Conservation (phyloP, 2,329 filamentous ascomycete genomes). For the Karstenula rhodostoma region DNA sequence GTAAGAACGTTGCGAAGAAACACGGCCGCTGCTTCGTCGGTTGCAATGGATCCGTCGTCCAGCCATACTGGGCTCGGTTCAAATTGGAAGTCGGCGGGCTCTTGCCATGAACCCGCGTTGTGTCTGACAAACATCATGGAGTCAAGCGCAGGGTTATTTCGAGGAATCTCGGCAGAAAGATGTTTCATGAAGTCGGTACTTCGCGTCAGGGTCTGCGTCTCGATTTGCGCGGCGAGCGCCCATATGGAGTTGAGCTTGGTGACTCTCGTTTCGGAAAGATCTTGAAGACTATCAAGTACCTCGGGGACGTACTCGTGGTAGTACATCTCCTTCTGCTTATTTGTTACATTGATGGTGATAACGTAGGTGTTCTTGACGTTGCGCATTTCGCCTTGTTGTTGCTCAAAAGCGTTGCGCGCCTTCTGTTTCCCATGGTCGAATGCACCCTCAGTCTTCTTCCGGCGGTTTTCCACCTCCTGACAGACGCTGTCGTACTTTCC, state of each 20-base stretch:
- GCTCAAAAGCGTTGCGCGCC: conserved; percentile 88
- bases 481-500: conserved; percentile 91
- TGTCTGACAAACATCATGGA: conserved; percentile 98
- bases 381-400: conserved; percentile 93
- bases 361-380: conserved; percentile 99
- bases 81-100: conserved; percentile 84
- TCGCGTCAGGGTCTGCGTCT: conserved; percentile 78
- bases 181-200: conserved; percentile 77
- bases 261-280: conserved; percentile 89
- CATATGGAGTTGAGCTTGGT: conserved; percentile 85
- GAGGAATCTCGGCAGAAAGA: conserved; percentile 79
- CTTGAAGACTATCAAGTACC: conserved; percentile 86
- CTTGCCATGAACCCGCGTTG: conserved; percentile 82
- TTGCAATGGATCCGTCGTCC: conserved; percentile 86
- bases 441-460: conserved; percentile 94
- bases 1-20: conserved; percentile 90
- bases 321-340: conserved; percentile 97
- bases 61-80: conserved; percentile 98
- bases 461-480: conserved; percentile 91
- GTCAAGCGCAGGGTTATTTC: conserved; percentile 88
- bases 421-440: conserved; percentile 88
- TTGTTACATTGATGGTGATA: conserved; percentile 94
- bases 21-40: conserved; percentile 85
- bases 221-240: conserved; percentile 80
- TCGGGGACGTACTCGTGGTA: conserved; percentile 97